Percentiles rank a stretch among this genome's conserved stretches.
phyloP scores from a whole-genome alignment of 2,329 filamentous ascomycete species.

The Incumbomyces delicatus region DNA sequence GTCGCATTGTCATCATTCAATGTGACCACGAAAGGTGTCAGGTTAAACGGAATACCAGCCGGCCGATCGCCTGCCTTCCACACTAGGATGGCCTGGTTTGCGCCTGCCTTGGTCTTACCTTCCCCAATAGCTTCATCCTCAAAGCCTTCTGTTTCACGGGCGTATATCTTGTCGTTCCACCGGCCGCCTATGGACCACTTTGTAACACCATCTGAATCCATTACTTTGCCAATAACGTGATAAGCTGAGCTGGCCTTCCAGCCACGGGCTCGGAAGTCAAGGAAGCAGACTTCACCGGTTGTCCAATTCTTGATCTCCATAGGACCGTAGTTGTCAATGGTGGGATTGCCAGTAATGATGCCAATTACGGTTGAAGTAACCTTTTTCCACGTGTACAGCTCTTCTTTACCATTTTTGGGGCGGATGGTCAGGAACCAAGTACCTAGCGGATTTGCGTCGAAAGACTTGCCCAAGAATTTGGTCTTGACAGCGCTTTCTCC shows the following conservation, averaged over 20 bases:
- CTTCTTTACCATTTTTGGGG: constrained; percentile 64
- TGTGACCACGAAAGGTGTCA: constrained; percentile 90
- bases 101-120: constrained; percentile 33
- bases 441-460: constrained; percentile 90
- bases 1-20: constrained; percentile 86
- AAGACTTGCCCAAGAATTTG: constrained; percentile 95
- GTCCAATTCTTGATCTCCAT: constrained; percentile 99
- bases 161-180: constrained; percentile 97
- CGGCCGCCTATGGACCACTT: constrained; percentile 84
- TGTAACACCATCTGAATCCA: constrained; percentile 68
- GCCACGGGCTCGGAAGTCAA: constrained; percentile 91
- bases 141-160: constrained; percentile 81
- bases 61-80: constrained; percentile 84
- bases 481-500: constrained; percentile 92
- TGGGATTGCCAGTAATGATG: constrained; percentile 92
- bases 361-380: constrained; percentile 95
- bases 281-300: constrained; percentile 76
- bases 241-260: constrained; percentile 94
- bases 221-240: constrained; percentile 75
- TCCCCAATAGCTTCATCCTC: constrained; percentile 57
- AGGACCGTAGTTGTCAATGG: constrained; percentile 92
- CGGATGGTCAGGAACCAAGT: constrained; percentile 92
- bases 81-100: constrained; percentile 72
- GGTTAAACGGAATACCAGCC: constrained; percentile 82
- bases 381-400: constrained; percentile 98